Evolutionary conservation across 2,329 filamentous ascomycete genomes (phyloP).

Genomic region (Talaromyces sp.): DNA sequence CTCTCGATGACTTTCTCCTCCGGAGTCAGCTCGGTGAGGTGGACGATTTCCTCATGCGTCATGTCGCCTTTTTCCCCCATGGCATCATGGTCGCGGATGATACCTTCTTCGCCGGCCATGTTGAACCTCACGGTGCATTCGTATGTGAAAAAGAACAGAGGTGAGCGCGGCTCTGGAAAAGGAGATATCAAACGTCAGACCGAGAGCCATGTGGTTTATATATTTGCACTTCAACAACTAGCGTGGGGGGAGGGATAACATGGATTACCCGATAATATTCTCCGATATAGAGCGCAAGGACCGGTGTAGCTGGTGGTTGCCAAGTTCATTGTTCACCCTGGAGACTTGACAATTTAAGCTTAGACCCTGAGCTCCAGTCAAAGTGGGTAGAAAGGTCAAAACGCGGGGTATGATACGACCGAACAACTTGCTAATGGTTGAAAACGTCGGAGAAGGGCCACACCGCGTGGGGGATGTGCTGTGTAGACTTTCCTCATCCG

Average conservation of each 20-base stretch:
- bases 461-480: constrained; percentile 4
- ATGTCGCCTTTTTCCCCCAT: constrained; percentile 25
- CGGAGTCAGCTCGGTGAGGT: constrained; percentile 21
- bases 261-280: not conserved
- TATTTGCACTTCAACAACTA: not conserved
- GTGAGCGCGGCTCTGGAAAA: not conserved
- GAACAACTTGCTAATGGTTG: not conserved
- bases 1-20: constrained; percentile 38
- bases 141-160: not conserved
- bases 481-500: not conserved
- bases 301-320: not conserved
- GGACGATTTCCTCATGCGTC: constrained; percentile 35
- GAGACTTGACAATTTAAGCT: not conserved
- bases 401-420: constrained; percentile 6
- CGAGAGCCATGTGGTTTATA: constrained; percentile 1
- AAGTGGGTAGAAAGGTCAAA: constrained; percentile 2
- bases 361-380: not conserved
- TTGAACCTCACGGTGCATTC: too few relatives aligned
- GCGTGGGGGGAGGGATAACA: not conserved
- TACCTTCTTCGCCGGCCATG: constrained; percentile 6
- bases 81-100: constrained; percentile 19
- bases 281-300: not conserved
- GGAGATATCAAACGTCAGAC: not conserved
- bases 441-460: not conserved
- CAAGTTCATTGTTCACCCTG: not conserved